phyloP scores from a whole-genome alignment of 176 grass and related monocot genomes.

The Hsuehochloa calcarea region DNA sequence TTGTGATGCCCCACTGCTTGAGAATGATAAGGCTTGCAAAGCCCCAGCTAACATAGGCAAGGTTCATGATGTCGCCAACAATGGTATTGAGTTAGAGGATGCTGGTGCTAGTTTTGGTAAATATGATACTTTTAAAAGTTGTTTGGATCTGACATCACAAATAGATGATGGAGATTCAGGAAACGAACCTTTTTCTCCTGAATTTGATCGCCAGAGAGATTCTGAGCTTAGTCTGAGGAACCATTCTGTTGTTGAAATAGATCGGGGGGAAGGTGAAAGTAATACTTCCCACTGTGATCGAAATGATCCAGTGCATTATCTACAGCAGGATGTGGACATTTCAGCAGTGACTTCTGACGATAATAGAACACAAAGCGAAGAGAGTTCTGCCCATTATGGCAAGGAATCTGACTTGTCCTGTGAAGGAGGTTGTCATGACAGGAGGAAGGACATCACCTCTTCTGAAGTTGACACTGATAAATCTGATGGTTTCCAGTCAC shows the following conservation, averaged over 20 bases:
- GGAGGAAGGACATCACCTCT: slow-evolving; percentile 26
- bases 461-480: slow-evolving; percentile 20
- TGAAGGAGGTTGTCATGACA: slow-evolving; percentile 20
- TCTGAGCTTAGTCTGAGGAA: slow-evolving; percentile 35
- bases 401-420: slow-evolving; percentile 32
- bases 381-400: not conserved
- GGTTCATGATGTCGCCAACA: slow-evolving; percentile 17
- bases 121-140: slow-evolving; percentile 79
- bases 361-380: slow-evolving; percentile 19
- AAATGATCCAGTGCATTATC: slow-evolving; percentile 33
- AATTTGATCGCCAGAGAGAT: slow-evolving; percentile 41
- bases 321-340: slow-evolving; percentile 34
- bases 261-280: slow-evolving; percentile 36
- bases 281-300: slow-evolving; percentile 26
- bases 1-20: slow-evolving; percentile 27
- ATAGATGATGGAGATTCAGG: slow-evolving; percentile 51
- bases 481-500: slow-evolving; percentile 33
- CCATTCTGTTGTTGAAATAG: slow-evolving; percentile 38
- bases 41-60: slow-evolving; percentile 6
- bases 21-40: slow-evolving; percentile 4
- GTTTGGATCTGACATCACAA: slow-evolving; percentile 73
- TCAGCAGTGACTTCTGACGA: slow-evolving; percentile 21
- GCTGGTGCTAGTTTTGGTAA: slow-evolving; percentile 46
- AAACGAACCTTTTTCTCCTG: slow-evolving; percentile 46
- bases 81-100: slow-evolving; percentile 20